Evolutionary conservation across 768 basidiomycete species (phyloP), one percentile per base, ranked within the genome.

Genomic region (Coprinopsis cinerea): DNA sequence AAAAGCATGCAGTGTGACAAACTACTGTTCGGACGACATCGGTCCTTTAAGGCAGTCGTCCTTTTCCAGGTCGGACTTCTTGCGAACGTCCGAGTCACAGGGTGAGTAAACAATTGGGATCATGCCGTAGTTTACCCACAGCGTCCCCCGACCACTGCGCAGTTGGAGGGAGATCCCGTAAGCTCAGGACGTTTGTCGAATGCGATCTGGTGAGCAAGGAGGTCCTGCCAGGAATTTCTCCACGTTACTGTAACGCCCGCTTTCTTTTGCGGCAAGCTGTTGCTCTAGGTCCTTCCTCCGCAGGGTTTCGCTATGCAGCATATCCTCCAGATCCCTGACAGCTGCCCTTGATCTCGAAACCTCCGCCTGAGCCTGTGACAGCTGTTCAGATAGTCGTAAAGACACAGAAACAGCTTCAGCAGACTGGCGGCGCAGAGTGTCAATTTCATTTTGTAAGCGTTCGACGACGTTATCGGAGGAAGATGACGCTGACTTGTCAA

Each of bases 401-500:
- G 83, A 83, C 24, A 80, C 72, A 4, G 79, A 79, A 49, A 83
- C 75, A 4, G 85, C 82, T 53, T 88, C 83, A 18, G 82, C 74
- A 15, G 84, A 78, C 60, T 86, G 83, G 48, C 79, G 75, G 41
- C 83, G 78, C 48, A 89, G 68, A 32, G 63, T 74, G 7, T 73
- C 75, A 60, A 87, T 74, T 65, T 90, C 85, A 57, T 76, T 73
- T 58, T 81, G 76, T 67, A 88, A 73, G 37, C 75, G 78, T 48
- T 86, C 82, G 18, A 45, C 27, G 25, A 45, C n/a, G 20, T 7
- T 27, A 13, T 45, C 27, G 17, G 44, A 45, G 4, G 5, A 4
- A 4, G 44, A 45, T 11, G 4, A n/a, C n/a, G n/a, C n/a, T n/a
- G n/a, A 30, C 51, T 67, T 64, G 37, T 62, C 69, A 41, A 75